A percentile compares a stretch with the other conserved stretches of the same genome.
phyloP scores from a whole-genome alignment of 2,329 filamentous ascomycete genomes.

The Chrysosporium queenslandicum region DNA sequence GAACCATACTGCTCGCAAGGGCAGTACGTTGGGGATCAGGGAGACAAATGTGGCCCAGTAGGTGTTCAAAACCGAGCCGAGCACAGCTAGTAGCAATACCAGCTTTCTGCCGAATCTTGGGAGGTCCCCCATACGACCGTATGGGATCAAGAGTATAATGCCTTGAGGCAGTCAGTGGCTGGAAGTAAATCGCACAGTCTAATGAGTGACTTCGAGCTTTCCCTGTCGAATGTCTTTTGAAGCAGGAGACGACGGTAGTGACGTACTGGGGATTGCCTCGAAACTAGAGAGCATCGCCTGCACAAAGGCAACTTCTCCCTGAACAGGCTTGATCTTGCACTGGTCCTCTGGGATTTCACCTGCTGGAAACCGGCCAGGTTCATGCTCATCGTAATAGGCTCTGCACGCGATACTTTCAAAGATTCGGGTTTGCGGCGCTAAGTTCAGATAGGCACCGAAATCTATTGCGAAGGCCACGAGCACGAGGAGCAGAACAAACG shows the following conservation, averaged over 20 bases:
- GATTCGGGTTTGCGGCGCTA: conserved; percentile 32
- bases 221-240: not conserved
- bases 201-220: too few species aligned
- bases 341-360: conserved; percentile 39
- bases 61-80: conserved; percentile 33
- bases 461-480: conserved; percentile 11
- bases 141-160: conserved; percentile 41
- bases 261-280: conserved; percentile 34
- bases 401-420: conserved; percentile 43
- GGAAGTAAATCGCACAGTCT: not conserved
- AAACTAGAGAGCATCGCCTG: conserved; percentile 44
- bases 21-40: conserved; percentile 34
- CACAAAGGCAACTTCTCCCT: conserved; percentile 42
- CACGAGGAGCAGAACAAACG: conserved; percentile 13
- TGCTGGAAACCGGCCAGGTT: conserved; percentile 36
- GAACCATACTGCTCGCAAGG: conserved; percentile 41
- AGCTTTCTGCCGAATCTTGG: conserved; percentile 37
- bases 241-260: not conserved
- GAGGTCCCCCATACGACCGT: conserved; percentile 41
- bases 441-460: conserved; percentile 12
- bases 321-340: conserved; percentile 43
- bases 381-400: conserved; percentile 34
- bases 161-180: conserved; percentile 20
- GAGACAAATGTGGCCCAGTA: conserved; percentile 27
- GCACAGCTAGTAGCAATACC: conserved; percentile 35